A percentile compares a stretch with the other conserved stretches of the same genome.
These are phyloP conservation scores for Phylloporus gajari DNA, from an alignment of 1,284 basidiomycete genomes.

Conservation along the genomic window DNA sequence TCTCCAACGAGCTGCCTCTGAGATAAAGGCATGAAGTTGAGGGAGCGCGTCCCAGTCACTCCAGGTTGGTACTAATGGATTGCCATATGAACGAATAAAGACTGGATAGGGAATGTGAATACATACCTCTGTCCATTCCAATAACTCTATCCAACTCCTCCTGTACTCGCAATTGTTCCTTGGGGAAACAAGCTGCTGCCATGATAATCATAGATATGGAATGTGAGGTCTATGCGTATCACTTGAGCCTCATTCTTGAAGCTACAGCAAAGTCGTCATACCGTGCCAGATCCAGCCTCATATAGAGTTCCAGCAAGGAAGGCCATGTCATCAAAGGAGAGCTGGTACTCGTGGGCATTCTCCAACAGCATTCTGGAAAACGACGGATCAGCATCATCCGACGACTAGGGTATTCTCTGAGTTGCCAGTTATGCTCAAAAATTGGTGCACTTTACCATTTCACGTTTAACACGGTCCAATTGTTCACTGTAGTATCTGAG, in stretches of 20 bases:
- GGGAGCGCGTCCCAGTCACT: slow-evolving; percentile 62
- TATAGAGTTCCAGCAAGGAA: slow-evolving; percentile 73
- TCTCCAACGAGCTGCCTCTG: slow-evolving; percentile 72
- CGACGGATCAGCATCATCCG: slow-evolving; percentile 52
- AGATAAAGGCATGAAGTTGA: slow-evolving; percentile 68
- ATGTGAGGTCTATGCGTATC: slow-evolving; percentile 53
- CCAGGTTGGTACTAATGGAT: slow-evolving; percentile 52
- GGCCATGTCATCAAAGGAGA: slow-evolving; percentile 65
- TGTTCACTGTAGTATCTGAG: slow-evolving; percentile 62
- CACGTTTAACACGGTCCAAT: slow-evolving; percentile 54
- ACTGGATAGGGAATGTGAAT: not conserved
- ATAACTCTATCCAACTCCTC: slow-evolving; percentile 69
- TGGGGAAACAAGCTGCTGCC: slow-evolving; percentile 72
- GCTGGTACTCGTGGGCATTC: slow-evolving; percentile 56
- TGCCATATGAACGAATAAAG: not conserved
- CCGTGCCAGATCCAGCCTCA: slow-evolving; percentile 72
- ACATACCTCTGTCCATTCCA: slow-evolving; percentile 61
- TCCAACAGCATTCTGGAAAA: slow-evolving; percentile 70
- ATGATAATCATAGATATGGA: slow-evolving; percentile 67
- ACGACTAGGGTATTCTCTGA: slow-evolving; percentile 17
- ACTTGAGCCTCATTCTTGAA: not conserved
- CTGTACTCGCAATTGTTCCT: slow-evolving; percentile 65
- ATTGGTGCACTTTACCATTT: slow-evolving; percentile 50
- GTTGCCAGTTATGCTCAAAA: not conserved
- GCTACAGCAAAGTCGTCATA: slow-evolving; percentile 18